Percentiles rank a stretch among this genome's conserved stretches.
These are phyloP conservation scores for Rhynchospora tenuis DNA, from an alignment of 176 grass and related monocot species.

Conservation along the genomic window DNA sequence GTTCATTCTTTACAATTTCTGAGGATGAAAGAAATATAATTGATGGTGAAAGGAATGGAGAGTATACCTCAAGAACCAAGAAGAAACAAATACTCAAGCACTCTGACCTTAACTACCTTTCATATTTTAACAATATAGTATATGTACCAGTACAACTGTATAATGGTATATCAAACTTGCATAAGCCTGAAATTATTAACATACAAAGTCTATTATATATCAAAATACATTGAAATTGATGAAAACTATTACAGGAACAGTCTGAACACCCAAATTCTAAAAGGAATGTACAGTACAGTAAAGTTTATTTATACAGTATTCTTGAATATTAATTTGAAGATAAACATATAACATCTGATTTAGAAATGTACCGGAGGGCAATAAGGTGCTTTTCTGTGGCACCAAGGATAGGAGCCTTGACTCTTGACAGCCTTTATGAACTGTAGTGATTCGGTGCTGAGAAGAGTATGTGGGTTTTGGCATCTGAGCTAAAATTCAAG, in stretches of 20 bases:
- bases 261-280: background rate
- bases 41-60: too few species aligned
- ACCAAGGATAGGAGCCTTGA: conserved; percentile 48
- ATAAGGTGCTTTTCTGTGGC: conserved; percentile 47
- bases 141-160: too few species aligned
- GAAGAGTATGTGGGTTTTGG: conserved; percentile 42
- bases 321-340: background rate
- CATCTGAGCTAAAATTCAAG: conserved; percentile 16
- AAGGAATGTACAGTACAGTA: background rate
- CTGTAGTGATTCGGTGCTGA: background rate
- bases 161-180: background rate
- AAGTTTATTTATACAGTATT: background rate
- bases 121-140: too few species aligned
- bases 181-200: background rate
- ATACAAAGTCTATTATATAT: background rate
- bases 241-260: background rate
- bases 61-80: too few species aligned
- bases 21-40: too few species aligned
- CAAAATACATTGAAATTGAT: background rate
- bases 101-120: too few species aligned
- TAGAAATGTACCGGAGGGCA: conserved; percentile 12
- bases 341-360: background rate
- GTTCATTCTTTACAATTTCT: too few species aligned
- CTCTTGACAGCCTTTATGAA: conserved; percentile 2
- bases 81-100: too few species aligned